Percentiles rank a stretch among this genome's conserved stretches.
Evolutionary conservation across 2,329 filamentous ascomycete genomes (phyloP).

Genomic region (Aspergillus sp.): DNA sequence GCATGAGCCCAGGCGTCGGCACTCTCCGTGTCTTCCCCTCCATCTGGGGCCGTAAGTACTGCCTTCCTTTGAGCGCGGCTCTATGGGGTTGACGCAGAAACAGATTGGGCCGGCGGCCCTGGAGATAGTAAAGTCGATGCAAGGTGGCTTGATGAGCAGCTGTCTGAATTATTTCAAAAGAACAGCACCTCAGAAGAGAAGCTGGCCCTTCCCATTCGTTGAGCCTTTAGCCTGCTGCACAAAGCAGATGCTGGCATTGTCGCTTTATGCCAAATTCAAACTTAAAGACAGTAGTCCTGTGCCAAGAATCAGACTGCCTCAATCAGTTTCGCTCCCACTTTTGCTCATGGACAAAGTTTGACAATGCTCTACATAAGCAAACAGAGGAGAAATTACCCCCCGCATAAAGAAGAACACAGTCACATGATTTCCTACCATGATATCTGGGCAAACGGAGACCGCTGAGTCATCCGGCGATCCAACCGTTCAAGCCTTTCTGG

Average conservation of each 20-base stretch:
- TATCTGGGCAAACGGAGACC: neutral
- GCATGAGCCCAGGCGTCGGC: conserved; percentile 64
- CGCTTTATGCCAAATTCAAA: neutral
- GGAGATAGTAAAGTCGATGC: conserved; percentile 73
- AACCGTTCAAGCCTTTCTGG: conserved; percentile 17
- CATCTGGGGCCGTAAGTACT: conserved; percentile 65
- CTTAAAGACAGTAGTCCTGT: neutral
- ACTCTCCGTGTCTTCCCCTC: conserved; percentile 60
- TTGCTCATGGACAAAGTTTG: neutral
- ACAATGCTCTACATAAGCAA: neutral
- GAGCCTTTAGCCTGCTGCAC: neutral
- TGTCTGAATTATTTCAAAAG: conserved; percentile 58
- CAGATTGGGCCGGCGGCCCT: conserved; percentile 68
- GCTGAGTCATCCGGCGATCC: conserved; percentile 23
- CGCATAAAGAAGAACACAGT: neutral
- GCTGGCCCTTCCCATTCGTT: neutral
- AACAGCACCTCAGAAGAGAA: neutral
- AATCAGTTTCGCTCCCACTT: neutral
- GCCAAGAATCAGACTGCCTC: neutral
- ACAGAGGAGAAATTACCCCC: neutral
- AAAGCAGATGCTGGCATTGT: neutral
- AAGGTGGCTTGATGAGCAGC: conserved; percentile 69
- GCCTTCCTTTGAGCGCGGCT: neutral
- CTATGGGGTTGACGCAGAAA: conserved; percentile 22
- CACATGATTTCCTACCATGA: conserved; percentile 5